These are phyloP conservation scores for Tulasnella sp. DNA, from an alignment of 768 basidiomycete genomes.

Conservation along the genomic window DNA sequence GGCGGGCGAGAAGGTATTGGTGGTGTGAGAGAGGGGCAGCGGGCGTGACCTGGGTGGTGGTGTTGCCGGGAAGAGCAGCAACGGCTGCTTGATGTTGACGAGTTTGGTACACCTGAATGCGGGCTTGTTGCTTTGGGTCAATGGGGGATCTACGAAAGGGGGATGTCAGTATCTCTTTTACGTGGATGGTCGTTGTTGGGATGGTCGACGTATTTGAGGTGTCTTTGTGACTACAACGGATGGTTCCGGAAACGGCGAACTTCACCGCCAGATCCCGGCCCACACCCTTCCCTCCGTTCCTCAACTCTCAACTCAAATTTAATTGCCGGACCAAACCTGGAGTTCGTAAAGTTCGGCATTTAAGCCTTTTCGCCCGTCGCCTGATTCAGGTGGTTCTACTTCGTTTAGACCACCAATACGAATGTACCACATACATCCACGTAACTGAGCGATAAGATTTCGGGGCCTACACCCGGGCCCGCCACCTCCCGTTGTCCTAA, in stretches of 20 bases:
- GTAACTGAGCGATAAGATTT: background rate
- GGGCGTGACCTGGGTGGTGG: constrained; percentile 11
- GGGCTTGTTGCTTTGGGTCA: constrained; percentile 1
- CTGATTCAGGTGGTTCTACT: too few species aligned
- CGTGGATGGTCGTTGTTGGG: background rate
- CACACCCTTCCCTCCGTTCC: too few species aligned
- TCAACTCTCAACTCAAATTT: constrained; percentile 30
- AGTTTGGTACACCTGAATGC: constrained; percentile 19
- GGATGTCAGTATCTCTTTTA: too few species aligned
- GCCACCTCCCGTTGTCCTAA: too few species aligned
- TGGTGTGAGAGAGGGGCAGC: constrained; percentile 4
- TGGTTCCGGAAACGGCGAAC: too few species aligned
- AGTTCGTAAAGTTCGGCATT: constrained; percentile 82
- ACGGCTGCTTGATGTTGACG: background rate
- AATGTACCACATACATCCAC: too few species aligned
- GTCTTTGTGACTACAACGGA: background rate
- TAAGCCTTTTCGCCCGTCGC: constrained; percentile 80
- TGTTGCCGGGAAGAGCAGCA: background rate
- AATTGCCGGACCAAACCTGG: constrained; percentile 75
- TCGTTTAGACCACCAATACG: too few species aligned
- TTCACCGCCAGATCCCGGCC: too few species aligned
- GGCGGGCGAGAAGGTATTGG: background rate
- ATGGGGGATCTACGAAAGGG: constrained; percentile 40
- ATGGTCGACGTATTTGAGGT: background rate
- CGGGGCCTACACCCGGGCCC: too few species aligned